Evolutionary conservation across 306 rosid genomes (phyloP), one percentile per base, ranked within the genome.

Genomic region (Castanea mollissima): DNA sequence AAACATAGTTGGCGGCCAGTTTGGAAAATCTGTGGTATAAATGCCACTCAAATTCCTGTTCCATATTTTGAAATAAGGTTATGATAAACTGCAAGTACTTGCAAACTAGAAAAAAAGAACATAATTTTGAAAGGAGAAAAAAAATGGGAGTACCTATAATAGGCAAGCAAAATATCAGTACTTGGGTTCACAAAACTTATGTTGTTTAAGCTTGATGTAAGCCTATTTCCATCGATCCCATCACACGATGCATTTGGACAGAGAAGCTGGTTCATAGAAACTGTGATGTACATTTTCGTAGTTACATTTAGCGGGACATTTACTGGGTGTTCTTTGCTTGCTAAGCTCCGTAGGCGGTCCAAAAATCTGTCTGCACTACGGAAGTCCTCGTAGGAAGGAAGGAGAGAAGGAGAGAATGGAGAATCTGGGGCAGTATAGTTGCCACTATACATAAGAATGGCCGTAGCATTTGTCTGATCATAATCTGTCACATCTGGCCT

Each of bases 181-280:
- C 3, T 41, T 41, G 89, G 92, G 23, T 18, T 6, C 19, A 38
- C 74, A 57, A 85, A 90, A 32, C 88, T 88, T 70, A 83, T 78
- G 86, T 88, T 90, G 81, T 81, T 88, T 78, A 90, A 21, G 71
- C 82, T 84, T 4, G 92, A 29, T 41, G 2, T 0, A 41, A 52
- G 89, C 72, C 4, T 59, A 75, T 49, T 49, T 49, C 16, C 46
- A 41, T 41, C 0, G 46, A 41, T 41, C 3, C 46, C 46, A 41
- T 41, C 46, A 41, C 46, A 41, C 12, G 46, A 41, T 41, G 46
- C 46, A 41, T 41, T 41, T 41, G 46, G 46, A 41, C 46, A 41
- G 14, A 49, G 89, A 88, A 2, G 38, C 59, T 80, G 21, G 58
- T 87, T 74, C 5, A 88, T n/a, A 4, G 92, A 85, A 65, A 86